phyloP scores from a whole-genome alignment of 306 rosid species.

The Vicia sativa region DNA sequence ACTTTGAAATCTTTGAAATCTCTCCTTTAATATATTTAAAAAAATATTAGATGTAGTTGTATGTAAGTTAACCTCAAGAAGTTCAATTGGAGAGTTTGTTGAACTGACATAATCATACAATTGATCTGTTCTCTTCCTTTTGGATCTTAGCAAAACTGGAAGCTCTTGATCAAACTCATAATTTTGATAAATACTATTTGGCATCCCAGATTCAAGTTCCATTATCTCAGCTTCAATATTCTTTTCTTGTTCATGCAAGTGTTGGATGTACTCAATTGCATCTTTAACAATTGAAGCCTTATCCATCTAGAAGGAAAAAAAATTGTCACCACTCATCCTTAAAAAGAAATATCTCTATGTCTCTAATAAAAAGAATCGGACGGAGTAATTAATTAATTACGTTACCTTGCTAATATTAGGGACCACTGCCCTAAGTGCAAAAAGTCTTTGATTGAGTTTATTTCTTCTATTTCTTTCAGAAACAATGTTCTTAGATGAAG shows the following conservation, averaged over 20 bases:
- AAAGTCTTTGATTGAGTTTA: conserved; percentile 89
- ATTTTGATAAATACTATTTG: conserved; percentile 16
- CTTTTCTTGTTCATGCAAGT: conserved; percentile 78
- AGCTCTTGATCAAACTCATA: conserved; percentile 56
- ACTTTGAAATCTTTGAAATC: background rate
- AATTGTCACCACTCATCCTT: background rate
- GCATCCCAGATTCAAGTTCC: conserved; percentile 74
- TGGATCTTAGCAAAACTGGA: conserved; percentile 64
- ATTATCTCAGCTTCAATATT: conserved; percentile 67
- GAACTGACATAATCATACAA: conserved; percentile 49
- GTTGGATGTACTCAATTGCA: conserved; percentile 82
- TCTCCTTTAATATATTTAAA: too few relatives aligned
- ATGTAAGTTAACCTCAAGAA: conserved; percentile 71
- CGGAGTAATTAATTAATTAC: too few relatives aligned
- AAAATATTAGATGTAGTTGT: too few relatives aligned
- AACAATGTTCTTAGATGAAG: conserved; percentile 86
- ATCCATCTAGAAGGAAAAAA: conserved; percentile 67
- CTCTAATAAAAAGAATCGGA: too few relatives aligned
- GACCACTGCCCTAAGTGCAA: conserved; percentile 91
- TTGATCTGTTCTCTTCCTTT: conserved; percentile 70
- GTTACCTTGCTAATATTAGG: conserved; percentile 92
- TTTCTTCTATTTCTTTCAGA: conserved; percentile 93
- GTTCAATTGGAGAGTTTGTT: conserved; percentile 67
- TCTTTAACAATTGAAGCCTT: conserved; percentile 95
- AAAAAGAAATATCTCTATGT: too few relatives aligned